Percentiles rank a stretch among this genome's conserved stretches.
phyloP scores from a whole-genome alignment of 495 filamentous ascomycete species.

The Lasiosphaeriaceae sp. region DNA sequence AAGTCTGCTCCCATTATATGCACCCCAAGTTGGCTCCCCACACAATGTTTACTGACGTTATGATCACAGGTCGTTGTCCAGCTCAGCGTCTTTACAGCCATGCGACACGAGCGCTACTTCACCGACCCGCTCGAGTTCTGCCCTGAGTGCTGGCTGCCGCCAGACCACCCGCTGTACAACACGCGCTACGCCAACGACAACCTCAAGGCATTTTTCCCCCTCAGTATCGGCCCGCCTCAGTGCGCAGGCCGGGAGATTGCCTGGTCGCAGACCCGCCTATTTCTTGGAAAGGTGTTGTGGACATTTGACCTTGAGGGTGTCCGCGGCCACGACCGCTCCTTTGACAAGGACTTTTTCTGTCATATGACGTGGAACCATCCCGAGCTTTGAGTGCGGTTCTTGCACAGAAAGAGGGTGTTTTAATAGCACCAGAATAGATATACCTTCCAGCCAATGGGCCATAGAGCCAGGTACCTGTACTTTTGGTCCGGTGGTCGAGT shows the following conservation, averaged over 20 bases:
- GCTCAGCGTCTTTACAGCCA: neutral
- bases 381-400: constrained; percentile 10
- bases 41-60: neutral
- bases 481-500: no score
- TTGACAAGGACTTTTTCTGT: constrained; percentile 12
- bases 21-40: neutral
- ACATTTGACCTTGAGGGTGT: constrained; percentile 23
- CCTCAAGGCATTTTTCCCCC: constrained; percentile 16
- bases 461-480: no score
- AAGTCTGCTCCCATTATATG: constrained; percentile 1
- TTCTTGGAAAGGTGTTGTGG: constrained; percentile 29
- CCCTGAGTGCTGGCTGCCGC: constrained; percentile 20
- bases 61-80: constrained; percentile 3
- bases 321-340: constrained; percentile 7
- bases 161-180: constrained; percentile 16
- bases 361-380: constrained; percentile 19
- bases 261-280: constrained; percentile 19
- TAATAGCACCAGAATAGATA: no score
- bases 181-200: constrained; percentile 12
- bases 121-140: constrained; percentile 14
- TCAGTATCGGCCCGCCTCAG: constrained; percentile 18
- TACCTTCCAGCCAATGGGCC: no score
- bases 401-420: constrained; percentile 1
- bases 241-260: constrained; percentile 18
- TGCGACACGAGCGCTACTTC: constrained; percentile 13